phyloP scores from a whole-genome alignment of 1,284 basidiomycete genomes.

The Tetrapyrgos nigripes region DNA sequence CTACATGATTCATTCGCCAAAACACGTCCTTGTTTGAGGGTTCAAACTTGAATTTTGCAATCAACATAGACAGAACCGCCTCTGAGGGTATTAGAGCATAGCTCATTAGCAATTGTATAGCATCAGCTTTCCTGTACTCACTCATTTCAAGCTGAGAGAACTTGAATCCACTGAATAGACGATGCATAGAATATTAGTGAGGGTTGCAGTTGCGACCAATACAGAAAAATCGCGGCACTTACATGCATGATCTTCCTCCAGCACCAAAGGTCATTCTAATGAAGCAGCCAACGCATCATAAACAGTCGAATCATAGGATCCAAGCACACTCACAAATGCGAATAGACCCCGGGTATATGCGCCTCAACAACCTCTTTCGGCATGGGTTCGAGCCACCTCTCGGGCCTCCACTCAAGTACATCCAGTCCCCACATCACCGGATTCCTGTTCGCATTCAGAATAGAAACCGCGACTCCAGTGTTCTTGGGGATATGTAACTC shows the following conservation, averaged over 20 bases:
- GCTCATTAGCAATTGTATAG: neutral
- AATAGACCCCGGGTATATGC: conserved; percentile 18
- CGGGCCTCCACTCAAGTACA: conserved; percentile 42
- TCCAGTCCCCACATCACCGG: conserved; percentile 40
- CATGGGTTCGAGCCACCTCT: conserved; percentile 38
- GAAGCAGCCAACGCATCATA: neutral
- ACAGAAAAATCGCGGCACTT: conserved; percentile 3
- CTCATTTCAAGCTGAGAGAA: conserved; percentile 41
- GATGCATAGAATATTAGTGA: neutral
- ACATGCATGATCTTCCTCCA: conserved; percentile 38
- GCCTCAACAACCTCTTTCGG: conserved; percentile 22
- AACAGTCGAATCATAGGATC: neutral
- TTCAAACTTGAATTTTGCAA: conserved; percentile 7
- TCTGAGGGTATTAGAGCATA: neutral
- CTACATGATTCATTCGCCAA: conserved; percentile 11
- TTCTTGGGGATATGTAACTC: conserved; percentile 29
- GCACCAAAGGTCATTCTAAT: conserved; percentile 39
- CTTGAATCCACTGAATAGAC: conserved; percentile 34
- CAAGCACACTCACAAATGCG: conserved; percentile 16
- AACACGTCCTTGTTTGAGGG: conserved; percentile 3
- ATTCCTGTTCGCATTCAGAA: conserved; percentile 34
- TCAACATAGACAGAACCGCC: conserved; percentile 5
- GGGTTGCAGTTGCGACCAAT: neutral
- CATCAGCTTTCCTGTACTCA: conserved; percentile 13
- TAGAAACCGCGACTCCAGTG: conserved; percentile 32